phyloP scores from a whole-genome alignment of 352 stramenopile species.

The Globisporangium megalacanthum region DNA sequence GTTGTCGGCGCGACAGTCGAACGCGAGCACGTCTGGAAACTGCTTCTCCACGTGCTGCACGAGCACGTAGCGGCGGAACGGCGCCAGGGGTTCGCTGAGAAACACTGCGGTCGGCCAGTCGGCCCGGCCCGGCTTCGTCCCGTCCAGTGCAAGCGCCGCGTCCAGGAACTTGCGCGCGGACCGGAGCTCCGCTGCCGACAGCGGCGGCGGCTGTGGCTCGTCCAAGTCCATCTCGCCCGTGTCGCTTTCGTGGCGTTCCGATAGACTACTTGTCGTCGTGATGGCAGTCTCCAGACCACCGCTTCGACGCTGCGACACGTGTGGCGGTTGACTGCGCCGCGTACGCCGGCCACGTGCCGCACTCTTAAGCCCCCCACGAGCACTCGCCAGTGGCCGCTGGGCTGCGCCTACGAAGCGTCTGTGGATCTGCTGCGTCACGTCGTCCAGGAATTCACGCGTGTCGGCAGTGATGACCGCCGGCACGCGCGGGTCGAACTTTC shows the following conservation, averaged over 20 bases:
- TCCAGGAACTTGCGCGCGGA: constrained; percentile 37
- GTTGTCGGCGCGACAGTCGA: constrained; percentile 73
- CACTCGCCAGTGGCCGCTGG: too few species aligned
- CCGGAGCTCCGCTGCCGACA: constrained; percentile 5
- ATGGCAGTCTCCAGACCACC: background rate
- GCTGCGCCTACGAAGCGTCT: constrained; percentile 6
- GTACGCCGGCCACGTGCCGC: background rate
- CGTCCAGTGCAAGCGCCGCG: constrained; percentile 16
- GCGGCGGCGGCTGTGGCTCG: background rate
- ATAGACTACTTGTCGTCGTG: background rate
- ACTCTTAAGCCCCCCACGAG: background rate
- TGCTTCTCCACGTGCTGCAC: constrained; percentile 41
- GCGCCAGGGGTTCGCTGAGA: constrained; percentile 52
- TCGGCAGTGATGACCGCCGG: constrained; percentile 33
- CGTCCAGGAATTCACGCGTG: constrained; percentile 35
- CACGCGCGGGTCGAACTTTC: constrained; percentile 27
- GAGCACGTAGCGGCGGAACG: constrained; percentile 56
- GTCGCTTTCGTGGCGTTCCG: background rate
- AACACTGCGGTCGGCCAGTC: constrained; percentile 27
- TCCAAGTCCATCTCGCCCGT: background rate
- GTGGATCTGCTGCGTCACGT: constrained; percentile 23
- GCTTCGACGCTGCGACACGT: background rate
- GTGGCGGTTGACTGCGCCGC: constrained; percentile 3
- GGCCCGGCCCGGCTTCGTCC: constrained; percentile 9
- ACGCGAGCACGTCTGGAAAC: constrained; percentile 31